A percentile compares a stretch with the other conserved stretches of the same genome.
Evolutionary conservation across 116 monocot species (phyloP).

Genomic region (Posidonia oceanica): DNA sequence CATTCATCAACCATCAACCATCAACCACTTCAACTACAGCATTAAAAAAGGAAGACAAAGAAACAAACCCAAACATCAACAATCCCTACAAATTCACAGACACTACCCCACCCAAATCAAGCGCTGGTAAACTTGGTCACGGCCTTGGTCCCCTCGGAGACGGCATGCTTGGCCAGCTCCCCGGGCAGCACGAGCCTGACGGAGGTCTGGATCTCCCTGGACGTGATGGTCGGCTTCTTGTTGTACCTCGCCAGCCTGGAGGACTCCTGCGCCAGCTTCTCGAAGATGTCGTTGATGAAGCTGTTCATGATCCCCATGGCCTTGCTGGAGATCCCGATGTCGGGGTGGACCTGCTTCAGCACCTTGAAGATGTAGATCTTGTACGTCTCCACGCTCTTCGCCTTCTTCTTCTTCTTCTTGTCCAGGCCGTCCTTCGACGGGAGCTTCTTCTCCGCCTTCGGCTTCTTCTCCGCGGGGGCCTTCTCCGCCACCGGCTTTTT

Average conservation of each 20-base stretch:
- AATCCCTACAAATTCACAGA: neutral
- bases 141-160: constrained; percentile 82
- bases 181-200: constrained; percentile 73
- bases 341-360: constrained; percentile 84
- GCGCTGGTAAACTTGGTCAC: constrained; percentile 81
- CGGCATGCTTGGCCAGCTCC: constrained; percentile 81
- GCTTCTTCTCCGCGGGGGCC: constrained; percentile 2
- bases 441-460: constrained; percentile 11
- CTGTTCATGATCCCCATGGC: constrained; percentile 91
- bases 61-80: neutral
- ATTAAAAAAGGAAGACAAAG: neutral
- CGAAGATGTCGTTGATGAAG: constrained; percentile 90
- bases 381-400: constrained; percentile 50
- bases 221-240: constrained; percentile 86
- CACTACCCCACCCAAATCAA: neutral
- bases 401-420: constrained; percentile 42
- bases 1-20: no score
- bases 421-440: constrained; percentile 1
- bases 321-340: constrained; percentile 80
- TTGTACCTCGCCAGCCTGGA: constrained; percentile 65
- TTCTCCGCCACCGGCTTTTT: neutral
- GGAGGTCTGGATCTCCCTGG: constrained; percentile 92
- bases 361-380: constrained; percentile 94
- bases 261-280: constrained; percentile 72
- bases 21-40: no score